Evolutionary conservation across 768 basidiomycete genomes (phyloP).

Genomic region (Trametes coccinea): DNA sequence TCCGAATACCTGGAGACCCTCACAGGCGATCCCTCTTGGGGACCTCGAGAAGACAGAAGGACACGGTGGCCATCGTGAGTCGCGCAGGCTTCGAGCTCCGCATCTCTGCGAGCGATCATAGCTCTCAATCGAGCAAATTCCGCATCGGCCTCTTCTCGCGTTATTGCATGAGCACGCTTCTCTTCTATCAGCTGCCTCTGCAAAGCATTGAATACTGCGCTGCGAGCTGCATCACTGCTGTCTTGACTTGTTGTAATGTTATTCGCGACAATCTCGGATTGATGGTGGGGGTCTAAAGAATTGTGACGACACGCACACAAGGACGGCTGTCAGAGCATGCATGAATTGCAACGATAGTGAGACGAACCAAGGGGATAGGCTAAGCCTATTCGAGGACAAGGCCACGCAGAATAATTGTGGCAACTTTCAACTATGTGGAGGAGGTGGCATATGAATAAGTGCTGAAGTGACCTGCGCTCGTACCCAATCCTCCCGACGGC

Average conservation of each 20-base stretch:
- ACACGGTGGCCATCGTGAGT: slow-evolving; percentile 9
- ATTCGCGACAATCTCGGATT: too few relatives aligned
- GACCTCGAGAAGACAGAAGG: not conserved
- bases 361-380: slow-evolving; percentile 45
- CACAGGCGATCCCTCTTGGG: not conserved
- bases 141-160: slow-evolving; percentile 40
- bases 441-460: not conserved
- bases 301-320: not conserved
- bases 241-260: slow-evolving; percentile 1
- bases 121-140: slow-evolving; percentile 50
- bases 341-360: not conserved
- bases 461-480: slow-evolving; percentile 5
- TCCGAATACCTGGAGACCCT: not conserved
- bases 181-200: slow-evolving; percentile 47
- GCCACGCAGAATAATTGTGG: slow-evolving; percentile 48
- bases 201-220: slow-evolving; percentile 41
- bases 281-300: not conserved
- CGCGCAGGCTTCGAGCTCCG: slow-evolving; percentile 47
- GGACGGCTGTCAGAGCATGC: not conserved
- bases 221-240: slow-evolving; percentile 32
- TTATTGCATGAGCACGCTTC: slow-evolving; percentile 43
- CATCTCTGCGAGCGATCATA: slow-evolving; percentile 56
- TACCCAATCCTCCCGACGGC: not conserved
- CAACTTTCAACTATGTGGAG: slow-evolving; percentile 43
- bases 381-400: slow-evolving; percentile 45